Base-by-base conservation (phyloP, 768 basidiomycete species). In the Collybia sp. region DNA sequence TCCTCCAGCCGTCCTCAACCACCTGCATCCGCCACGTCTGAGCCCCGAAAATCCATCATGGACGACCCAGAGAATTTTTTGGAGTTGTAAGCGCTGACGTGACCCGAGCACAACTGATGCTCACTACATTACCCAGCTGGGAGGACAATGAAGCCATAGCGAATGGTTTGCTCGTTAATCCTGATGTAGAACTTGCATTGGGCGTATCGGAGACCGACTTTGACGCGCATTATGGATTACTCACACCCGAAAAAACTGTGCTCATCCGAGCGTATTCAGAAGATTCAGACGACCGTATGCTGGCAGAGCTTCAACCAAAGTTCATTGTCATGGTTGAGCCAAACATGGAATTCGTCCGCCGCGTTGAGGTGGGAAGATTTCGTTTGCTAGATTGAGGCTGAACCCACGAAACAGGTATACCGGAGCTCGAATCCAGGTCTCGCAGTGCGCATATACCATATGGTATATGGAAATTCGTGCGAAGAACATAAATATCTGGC, bases 281-380 rank as follows among this genome's bases (percentile, higher is more conserved):
- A 39, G 96, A 98, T 58, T 80, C 87, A 2, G 96, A 99, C 54
- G 96, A 99, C 61, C 77, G 83, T 34, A 68, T 97, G 42, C 70
- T 99, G 30, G 76, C 81, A 35, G 95, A 99, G 60, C 72, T 98
- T 6, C 74, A 85, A 49, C 96, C 96, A 1, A 81, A 85, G 51
- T 98, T 93, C 59, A 85, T 99, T 43, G 82, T 98, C 40, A 91
- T 98, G 87, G 93, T 87, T 53, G 96, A 99, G 58, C 93, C 95
- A 2, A 88, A 83, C 55, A 85, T 92, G 60, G 88, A 95, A 43
- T 99, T 97, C 55, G 80, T 97, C 32, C 75, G 96, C 19, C 77
- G 96, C 1, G 75, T 99, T 18, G 94, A 99, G 75, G 94, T 91
- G 44, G 45, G 77, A 53, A 18, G 2, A 13, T 17, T 41, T 11